Conservation (phyloP, 2,329 filamentous ascomycete species). For the Fusarium setosum region DNA sequence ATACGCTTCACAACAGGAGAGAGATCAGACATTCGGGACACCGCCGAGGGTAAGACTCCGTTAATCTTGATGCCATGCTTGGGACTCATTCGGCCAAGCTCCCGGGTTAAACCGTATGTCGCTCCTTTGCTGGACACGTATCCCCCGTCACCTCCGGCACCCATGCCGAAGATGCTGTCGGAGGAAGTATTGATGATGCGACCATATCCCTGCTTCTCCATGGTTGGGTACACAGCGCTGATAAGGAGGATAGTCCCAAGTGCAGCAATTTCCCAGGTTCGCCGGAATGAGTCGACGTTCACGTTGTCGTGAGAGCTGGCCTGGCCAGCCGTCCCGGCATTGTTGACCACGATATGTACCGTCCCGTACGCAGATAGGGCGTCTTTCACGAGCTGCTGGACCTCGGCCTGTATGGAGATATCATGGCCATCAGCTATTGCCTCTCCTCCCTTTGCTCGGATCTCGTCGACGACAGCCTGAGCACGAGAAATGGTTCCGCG, state of each 20-base stretch:
- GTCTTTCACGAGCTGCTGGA: conserved; percentile 13
- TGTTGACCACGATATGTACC: conserved; percentile 20
- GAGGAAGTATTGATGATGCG: conserved; percentile 21
- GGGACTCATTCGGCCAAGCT: conserved; percentile 20
- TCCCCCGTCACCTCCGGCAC: conserved; percentile 27
- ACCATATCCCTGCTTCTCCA: conserved; percentile 21
- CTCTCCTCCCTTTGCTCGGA: conserved; percentile 18
- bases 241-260: conserved; percentile 22
- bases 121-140: conserved; percentile 28
- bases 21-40: conserved; percentile 35
- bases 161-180: conserved; percentile 31
- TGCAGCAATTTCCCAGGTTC: conserved; percentile 22
- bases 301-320: conserved; percentile 14
- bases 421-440: conserved; percentile 30
- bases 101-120: conserved; percentile 12
- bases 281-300: conserved; percentile 15
- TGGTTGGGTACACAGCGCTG: conserved; percentile 30
- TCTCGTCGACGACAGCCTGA: conserved; percentile 29
- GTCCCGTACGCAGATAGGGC: background rate
- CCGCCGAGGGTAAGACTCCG: conserved; percentile 25
- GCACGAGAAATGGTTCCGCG: conserved; percentile 17
- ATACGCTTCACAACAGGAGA: conserved; percentile 27
- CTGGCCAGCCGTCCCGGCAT: conserved; percentile 18
- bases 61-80: conserved; percentile 33
- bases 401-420: conserved; percentile 18